Evolutionary conservation across 352 stramenopile genomes (phyloP), one percentile per base, ranked within the genome.

Genomic region (Elongisporangium senticosum): DNA sequence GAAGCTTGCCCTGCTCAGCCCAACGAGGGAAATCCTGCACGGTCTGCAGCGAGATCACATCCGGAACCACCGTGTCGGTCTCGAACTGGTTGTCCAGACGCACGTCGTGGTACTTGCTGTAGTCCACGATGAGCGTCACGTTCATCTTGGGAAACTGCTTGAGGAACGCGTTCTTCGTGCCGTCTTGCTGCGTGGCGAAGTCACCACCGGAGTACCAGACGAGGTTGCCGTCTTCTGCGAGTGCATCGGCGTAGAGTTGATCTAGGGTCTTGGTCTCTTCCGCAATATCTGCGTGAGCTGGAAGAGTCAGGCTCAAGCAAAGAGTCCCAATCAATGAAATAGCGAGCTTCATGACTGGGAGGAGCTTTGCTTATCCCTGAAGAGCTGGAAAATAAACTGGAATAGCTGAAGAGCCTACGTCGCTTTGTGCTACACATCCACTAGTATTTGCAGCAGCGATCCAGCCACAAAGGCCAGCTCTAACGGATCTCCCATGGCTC

Each of bases 71-170:
- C 47, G 55, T 60, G 58, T 77, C 58, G 43, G 62, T 77, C 59
- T 81, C 75, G 49, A 86, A 63, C 43, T 82, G 65, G 57, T 90
- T 81, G 68, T 91, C 74, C 22, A 83, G 72, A 21, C 79, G 82
- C 39, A 77, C 82, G 52, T 83, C 54, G 56, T 84, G 69, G 59
- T 72, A 79, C 66, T 82, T 82, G 68, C 57, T 70, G 69, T 86
- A 79, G 64, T 83, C 77, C 15, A 80, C 64, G 60, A 82, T 64
- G 28, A 87, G 56, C 26, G 74, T 83, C 72, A 86, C 77, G 51
- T 86, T 86, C 66, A 89, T 73, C 8, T 75, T 49, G 23, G 80
- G 75, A 68, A 75, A 83, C 3, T 68, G 58, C 0, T 54, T 57
- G 4, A 19, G 40, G 62, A 75, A 77, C 24, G 65, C 68, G 4